phyloP scores from a whole-genome alignment of 2,329 filamentous ascomycete species.

The Myriosclerotinia scirpicola region DNA sequence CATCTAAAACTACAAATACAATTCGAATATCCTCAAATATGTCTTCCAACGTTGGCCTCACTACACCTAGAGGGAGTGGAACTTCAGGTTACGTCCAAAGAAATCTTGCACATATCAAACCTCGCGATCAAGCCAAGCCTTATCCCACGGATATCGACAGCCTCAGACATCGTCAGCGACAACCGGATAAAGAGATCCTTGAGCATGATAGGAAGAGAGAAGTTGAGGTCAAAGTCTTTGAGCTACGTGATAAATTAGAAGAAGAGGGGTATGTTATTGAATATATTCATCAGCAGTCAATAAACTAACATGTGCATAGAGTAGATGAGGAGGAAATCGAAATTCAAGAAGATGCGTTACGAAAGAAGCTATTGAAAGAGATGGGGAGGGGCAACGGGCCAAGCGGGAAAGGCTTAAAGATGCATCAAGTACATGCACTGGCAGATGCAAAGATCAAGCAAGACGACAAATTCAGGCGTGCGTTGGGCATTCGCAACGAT shows the following conservation, averaged over 20 bases:
- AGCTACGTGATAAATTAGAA: constrained; percentile 86
- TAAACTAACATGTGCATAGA: constrained; percentile 45
- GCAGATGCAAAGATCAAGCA: constrained; percentile 96
- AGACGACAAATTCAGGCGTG: constrained; percentile 82
- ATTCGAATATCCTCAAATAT: constrained; percentile 50
- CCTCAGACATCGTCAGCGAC: constrained; percentile 72
- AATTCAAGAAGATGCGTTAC: constrained; percentile 63
- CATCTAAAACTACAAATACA: not conserved
- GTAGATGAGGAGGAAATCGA: constrained; percentile 92
- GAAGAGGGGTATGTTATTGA: constrained; percentile 67
- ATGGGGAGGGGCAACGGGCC: constrained; percentile 43
- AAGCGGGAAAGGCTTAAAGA: constrained; percentile 67
- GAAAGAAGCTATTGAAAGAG: constrained; percentile 57
- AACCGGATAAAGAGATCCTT: constrained; percentile 88
- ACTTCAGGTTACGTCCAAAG: constrained; percentile 98
- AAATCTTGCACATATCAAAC: constrained; percentile 84
- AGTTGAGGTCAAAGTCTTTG: constrained; percentile 91
- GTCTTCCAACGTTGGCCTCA: constrained; percentile 96
- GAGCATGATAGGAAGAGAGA: constrained; percentile 91
- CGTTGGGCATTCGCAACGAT: constrained; percentile 81
- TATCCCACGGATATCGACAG: constrained; percentile 68
- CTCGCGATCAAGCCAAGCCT: constrained; percentile 67
- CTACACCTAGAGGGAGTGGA: constrained; percentile 89
- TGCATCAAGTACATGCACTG: constrained; percentile 93
- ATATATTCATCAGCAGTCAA: not conserved